phyloP scores from a whole-genome alignment of 2,329 filamentous ascomycete species.

The Elsinoe perseae region DNA sequence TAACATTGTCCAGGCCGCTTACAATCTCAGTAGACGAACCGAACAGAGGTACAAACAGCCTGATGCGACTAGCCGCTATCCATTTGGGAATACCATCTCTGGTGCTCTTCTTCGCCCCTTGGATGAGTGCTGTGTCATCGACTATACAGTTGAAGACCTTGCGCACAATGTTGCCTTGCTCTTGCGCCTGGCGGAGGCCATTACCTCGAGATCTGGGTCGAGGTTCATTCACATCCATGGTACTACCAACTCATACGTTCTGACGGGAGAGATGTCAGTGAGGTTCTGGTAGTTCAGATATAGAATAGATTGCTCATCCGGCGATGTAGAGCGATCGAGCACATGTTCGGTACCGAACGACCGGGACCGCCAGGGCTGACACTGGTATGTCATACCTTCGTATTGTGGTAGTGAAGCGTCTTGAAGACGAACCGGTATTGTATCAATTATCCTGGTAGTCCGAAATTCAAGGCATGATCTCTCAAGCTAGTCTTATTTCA shows the following conservation, averaged over 20 bases:
- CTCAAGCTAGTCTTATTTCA: conserved; percentile 1
- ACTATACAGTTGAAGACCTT: conserved; percentile 49
- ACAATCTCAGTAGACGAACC: conserved; percentile 33
- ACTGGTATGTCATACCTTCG: background rate
- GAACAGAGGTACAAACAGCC: conserved; percentile 45
- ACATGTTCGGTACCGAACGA: background rate
- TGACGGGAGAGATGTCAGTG: background rate
- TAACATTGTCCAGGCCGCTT: background rate
- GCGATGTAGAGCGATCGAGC: background rate
- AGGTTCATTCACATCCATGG: conserved; percentile 6
- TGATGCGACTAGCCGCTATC: conserved; percentile 42
- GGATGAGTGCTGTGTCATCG: conserved; percentile 44
- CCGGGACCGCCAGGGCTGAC: background rate
- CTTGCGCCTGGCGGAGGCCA: conserved; percentile 8
- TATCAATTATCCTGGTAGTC: background rate
- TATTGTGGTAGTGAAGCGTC: background rate
- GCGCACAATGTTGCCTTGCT: conserved; percentile 22
- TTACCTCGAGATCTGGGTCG: conserved; percentile 10
- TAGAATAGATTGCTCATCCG: background rate
- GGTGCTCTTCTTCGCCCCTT: conserved; percentile 45
- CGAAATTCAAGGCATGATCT: conserved; percentile 12
- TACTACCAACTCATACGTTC: conserved; percentile 11
- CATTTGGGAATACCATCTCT: conserved; percentile 46
- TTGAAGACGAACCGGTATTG: background rate
- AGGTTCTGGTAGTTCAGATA: background rate